Percentiles rank a stretch among this genome's conserved stretches.
These are phyloP conservation scores for Linnemannia zychae DNA, from an alignment of 192 early-diverging fungal species.

Conservation along the genomic window DNA sequence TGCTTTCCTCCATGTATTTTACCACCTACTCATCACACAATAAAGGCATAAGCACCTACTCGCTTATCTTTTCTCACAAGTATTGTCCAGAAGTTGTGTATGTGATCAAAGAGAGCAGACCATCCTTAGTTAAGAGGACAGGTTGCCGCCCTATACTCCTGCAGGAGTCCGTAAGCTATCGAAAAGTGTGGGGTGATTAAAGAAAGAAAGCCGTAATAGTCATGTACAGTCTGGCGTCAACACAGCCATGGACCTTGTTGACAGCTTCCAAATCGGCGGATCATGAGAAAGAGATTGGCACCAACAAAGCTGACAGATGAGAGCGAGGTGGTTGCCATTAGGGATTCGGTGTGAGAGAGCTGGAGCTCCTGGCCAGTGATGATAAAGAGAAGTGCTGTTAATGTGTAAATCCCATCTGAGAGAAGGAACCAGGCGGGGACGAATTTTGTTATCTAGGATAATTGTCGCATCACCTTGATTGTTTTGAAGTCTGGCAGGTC, in stretches of 20 bases:
- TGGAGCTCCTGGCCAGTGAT: conserved; percentile 69
- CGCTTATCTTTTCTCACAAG: too few species aligned
- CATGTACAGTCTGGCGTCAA: conserved; percentile 53
- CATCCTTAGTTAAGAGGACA: too few species aligned
- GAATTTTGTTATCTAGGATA: conserved; percentile 66
- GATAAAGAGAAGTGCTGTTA: conserved; percentile 64
- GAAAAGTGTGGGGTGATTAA: conserved; percentile 59
- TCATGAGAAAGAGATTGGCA: conserved; percentile 58
- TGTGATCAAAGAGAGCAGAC: too few species aligned
- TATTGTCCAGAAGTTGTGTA: too few species aligned
- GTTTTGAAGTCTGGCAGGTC: conserved; percentile 46
- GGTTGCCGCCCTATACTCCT: conserved; percentile 50
- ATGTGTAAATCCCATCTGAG: conserved; percentile 70
- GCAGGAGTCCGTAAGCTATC: conserved; percentile 48
- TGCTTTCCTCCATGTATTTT: not conserved
- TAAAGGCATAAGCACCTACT: too few species aligned
- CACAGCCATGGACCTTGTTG: conserved; percentile 63
- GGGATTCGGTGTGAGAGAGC: conserved; percentile 59
- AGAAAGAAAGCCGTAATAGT: conserved; percentile 67
- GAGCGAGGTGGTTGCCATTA: conserved; percentile 62
- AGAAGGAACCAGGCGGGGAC: conserved; percentile 75
- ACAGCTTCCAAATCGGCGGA: conserved; percentile 58
- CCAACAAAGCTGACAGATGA: conserved; percentile 64
- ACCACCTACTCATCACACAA: not conserved
- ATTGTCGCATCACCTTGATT: conserved; percentile 55